These are phyloP conservation scores for Alternaria sp. DNA, from an alignment of 2,329 filamentous ascomycete species.

Conservation along the genomic window DNA sequence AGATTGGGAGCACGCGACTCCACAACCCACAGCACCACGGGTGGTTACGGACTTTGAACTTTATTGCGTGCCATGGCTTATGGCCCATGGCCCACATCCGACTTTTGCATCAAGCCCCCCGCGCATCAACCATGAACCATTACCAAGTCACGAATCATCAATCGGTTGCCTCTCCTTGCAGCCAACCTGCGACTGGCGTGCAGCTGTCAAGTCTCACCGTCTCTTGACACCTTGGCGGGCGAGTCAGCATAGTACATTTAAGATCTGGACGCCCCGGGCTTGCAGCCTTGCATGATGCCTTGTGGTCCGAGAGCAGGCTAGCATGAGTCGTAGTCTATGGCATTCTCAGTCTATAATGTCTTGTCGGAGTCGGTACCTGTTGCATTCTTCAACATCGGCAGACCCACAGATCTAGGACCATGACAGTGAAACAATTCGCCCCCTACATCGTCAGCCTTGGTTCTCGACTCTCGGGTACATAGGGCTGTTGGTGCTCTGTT, in stretches of 20 bases:
- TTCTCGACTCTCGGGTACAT: background rate
- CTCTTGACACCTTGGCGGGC: conserved; percentile 15
- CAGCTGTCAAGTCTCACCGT: conserved; percentile 21
- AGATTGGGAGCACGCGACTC: conserved; percentile 20
- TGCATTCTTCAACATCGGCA: background rate
- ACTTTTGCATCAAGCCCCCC: background rate
- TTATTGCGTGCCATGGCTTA: background rate
- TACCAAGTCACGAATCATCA: background rate
- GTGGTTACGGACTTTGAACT: conserved; percentile 9
- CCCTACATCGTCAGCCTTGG: background rate
- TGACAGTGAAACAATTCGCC: background rate
- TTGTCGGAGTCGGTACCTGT: background rate
- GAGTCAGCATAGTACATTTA: conserved; percentile 15
- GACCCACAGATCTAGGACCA: background rate
- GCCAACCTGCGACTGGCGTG: conserved; percentile 15
- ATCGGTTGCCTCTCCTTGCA: conserved; percentile 1
- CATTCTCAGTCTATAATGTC: background rate
- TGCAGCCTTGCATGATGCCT: conserved; percentile 10
- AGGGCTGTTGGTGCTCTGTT: too few relatives aligned
- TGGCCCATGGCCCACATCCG: background rate
- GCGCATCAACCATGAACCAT: background rate
- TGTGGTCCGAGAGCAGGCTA: conserved; percentile 6
- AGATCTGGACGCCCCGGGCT: conserved; percentile 1
- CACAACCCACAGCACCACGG: conserved; percentile 15
- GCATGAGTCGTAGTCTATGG: conserved; percentile 10